Base-by-base conservation (phyloP, 1,139 yeast genomes). In the Hansenula lynferdii region DNA sequence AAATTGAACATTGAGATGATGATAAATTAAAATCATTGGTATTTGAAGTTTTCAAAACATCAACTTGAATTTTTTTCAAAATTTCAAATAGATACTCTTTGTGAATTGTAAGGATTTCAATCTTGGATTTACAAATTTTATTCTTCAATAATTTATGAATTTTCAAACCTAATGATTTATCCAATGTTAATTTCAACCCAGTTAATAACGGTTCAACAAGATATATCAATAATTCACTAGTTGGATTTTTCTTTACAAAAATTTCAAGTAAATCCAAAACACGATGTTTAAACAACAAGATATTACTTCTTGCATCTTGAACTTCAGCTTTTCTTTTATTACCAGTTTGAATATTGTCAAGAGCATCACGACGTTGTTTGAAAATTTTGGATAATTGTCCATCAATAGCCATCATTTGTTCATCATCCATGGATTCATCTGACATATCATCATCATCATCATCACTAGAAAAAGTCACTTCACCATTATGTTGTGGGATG, bases 341-440 rank as follows among this genome's bases (percentile, higher is more conserved):
- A 6, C 90, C 90, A 2, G 83, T 72, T 21, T 69, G 64, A 5
- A 65, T 59, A 25, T 60, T 61, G 11, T 72, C 61, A 39, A 84
- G 58, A 0, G 85, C 82, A 42, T 75, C 77, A 50, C 79, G 77
- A 55, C 94, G 76, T 53, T 89, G 92, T 51, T 83, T 78, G 70
- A 92, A 92, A 42, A 92, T 92, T 40, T 74, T 75, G 0, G 96
- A 77, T 25, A 92, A 67, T 44, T 87, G 94, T 21, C 73, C 87
- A 58, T 92, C 98, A 57, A 92, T 75, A 14, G 92, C 95, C 80
- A 90, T 79, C 99, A 92, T 92, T 59, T 89, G 90, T 50, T 90
- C 97, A 58, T 92, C 99, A 50, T 92, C 94, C 95, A 87, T 85
- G 3, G 89, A 77, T 45, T 85, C 95, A 11, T 84, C 86, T 41